phyloP scores from a whole-genome alignment of 116 monocot species.

The Dioscorea cayenensis region DNA sequence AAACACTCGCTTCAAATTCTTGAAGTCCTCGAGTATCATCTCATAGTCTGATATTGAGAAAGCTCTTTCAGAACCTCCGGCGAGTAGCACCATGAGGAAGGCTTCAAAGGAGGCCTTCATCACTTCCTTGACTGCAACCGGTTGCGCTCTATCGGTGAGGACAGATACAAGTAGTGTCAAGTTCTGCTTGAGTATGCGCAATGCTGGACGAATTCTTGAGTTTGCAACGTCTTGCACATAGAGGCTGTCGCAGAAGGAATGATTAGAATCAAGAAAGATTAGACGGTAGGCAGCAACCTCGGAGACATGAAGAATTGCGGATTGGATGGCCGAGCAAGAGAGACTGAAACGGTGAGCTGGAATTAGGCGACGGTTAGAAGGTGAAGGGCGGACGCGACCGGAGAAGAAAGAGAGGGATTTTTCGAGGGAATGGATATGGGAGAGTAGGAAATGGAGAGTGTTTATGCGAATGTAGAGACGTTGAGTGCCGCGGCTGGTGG shows the following conservation, averaged over 20 bases:
- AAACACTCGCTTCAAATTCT: constrained; percentile 60
- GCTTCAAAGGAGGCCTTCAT: constrained; percentile 85
- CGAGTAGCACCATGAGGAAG: constrained; percentile 81
- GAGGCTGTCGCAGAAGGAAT: constrained; percentile 69
- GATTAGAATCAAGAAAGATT: constrained; percentile 83
- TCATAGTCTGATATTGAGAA: constrained; percentile 55
- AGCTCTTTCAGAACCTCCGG: constrained; percentile 68
- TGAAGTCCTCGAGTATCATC: constrained; percentile 59
- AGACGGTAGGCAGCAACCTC: constrained; percentile 90
- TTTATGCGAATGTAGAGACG: constrained; percentile 94
- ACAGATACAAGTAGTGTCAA: constrained; percentile 39
- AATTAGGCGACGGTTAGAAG: constrained; percentile 24
- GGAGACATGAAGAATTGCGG: constrained; percentile 57
- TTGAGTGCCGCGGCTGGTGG: constrained; percentile 87
- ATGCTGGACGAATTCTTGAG: constrained; percentile 52
- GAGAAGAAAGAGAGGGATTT: constrained; percentile 60
- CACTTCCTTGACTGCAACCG: constrained; percentile 67
- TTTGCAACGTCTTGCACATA: constrained; percentile 40
- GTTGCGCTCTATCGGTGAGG: constrained; percentile 59
- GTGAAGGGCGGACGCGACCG: not conserved
- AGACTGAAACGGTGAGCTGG: constrained; percentile 44
- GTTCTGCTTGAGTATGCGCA: constrained; percentile 74
- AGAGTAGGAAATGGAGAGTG: constrained; percentile 82
- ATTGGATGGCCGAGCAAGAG: constrained; percentile 48
- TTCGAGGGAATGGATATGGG: constrained; percentile 65